Evolutionary conservation across 108 stramenopile genomes (phyloP), one percentile per base, ranked within the genome.

Genomic region (Conticribra weissflogii): DNA sequence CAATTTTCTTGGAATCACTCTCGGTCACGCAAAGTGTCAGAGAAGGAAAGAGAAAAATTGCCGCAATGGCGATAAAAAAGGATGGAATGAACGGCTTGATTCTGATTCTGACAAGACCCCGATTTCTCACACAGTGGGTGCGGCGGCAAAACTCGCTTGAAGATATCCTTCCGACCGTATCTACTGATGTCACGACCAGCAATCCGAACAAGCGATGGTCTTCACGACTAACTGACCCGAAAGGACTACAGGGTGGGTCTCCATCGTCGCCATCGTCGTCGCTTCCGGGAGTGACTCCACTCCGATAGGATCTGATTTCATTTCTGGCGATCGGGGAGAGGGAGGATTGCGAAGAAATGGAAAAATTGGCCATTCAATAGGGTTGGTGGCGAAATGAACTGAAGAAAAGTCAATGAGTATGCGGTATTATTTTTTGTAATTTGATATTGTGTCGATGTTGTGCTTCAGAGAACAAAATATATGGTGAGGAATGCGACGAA

Each of bases 281-380:
- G 36, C 36, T 12, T 5, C 36, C 28, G 4, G 17, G 25, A 8
- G 55, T 56, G 55, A n/a, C n/a, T n/a, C 23, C 28, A 28, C 28
- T 29, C 28, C 27, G 55, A 56, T 8, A 24, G 4, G 17, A 15
- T 29, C 15, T 56, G 23, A 3, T 15, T 3, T 56, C 28, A 23
- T 15, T 56, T 5, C 12, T 29, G 14, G 55, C 27, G 8, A 28
- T 25, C 3, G 55, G 7, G 23, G 3, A 8, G 27, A 16, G 9
- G 55, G 27, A 30, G 27, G 14, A 27, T 21, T 3, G 21, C 4
- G 21, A 4, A 16, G n/a, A 51, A 30, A 12, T 22, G 55, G 28
- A 56, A 23, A 56, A 5, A 25, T 25, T 56, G 23, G 14, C 55
- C 55, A 56, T 56, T 56, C 55, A 56, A 56, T 16, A 53, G 44